A percentile compares a stretch with the other conserved stretches of the same genome.
phyloP scores from a whole-genome alignment of 352 stramenopile genomes.

The Globisporangium ultimum region DNA sequence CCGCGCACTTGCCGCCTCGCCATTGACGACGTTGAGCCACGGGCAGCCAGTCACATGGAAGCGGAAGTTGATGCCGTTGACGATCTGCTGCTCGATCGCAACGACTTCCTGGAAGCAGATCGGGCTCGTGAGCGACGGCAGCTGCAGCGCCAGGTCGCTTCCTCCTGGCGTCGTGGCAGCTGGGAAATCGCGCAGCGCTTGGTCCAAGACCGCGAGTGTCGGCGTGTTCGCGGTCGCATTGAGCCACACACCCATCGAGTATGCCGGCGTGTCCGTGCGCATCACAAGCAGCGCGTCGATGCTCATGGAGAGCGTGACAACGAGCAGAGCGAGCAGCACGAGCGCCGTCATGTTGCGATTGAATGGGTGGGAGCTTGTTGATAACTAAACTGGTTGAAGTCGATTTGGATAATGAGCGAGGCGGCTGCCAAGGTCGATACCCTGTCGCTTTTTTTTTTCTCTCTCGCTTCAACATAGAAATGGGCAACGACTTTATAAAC shows the following conservation, averaged over 20 bases:
- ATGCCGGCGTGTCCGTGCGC: constrained; percentile 2
- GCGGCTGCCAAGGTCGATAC: background rate
- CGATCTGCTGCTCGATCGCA: constrained; percentile 53
- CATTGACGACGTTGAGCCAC: background rate
- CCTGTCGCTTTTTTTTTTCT: background rate
- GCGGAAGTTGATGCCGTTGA: constrained; percentile 62
- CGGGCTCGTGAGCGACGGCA: constrained; percentile 5
- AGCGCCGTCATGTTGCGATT: too few relatives aligned
- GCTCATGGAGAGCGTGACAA: background rate
- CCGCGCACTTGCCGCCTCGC: background rate
- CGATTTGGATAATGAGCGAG: background rate
- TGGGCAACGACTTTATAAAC: too few relatives aligned
- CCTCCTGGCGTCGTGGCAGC: background rate
- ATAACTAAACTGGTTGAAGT: background rate
- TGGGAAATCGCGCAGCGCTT: constrained; percentile 26
- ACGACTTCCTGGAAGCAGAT: constrained; percentile 45
- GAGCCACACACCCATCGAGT: constrained; percentile 37
- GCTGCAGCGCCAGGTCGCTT: constrained; percentile 4
- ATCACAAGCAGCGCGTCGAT: background rate
- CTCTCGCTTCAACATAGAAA: too few relatives aligned
- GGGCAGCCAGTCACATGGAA: constrained; percentile 45
- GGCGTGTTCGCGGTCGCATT: constrained; percentile 25
- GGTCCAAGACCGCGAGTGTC: constrained; percentile 27
- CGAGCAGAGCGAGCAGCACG: background rate
- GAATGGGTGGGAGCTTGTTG: background rate